phyloP scores from a whole-genome alignment of 345 rosid species.

The Salix suchowensis region DNA sequence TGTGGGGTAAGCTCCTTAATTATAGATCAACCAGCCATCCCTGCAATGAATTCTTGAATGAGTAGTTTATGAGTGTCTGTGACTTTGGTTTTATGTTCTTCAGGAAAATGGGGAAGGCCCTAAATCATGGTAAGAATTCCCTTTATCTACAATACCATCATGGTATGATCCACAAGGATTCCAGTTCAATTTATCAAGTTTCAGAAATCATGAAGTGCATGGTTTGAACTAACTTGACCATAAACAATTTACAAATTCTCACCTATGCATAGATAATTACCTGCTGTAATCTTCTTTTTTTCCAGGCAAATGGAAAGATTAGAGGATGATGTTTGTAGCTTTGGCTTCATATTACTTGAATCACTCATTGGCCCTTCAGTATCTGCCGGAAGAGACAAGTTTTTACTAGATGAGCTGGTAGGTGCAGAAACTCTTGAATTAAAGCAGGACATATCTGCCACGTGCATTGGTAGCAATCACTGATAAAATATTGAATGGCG shows the following conservation, averaged over 20 bases:
- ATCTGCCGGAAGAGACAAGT: slow-evolving; percentile 23
- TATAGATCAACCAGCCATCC: not conserved
- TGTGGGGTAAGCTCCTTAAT: slow-evolving; percentile 24
- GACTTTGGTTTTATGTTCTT: slow-evolving; percentile 7
- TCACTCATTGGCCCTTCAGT: slow-evolving; percentile 31
- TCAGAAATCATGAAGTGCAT: not conserved
- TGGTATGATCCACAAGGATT: not conserved
- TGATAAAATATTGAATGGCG: no score
- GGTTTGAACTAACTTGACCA: not conserved
- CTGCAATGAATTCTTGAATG: not conserved
- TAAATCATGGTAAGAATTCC: slow-evolving; percentile 30
- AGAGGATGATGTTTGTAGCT: slow-evolving; percentile 49
- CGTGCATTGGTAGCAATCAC: no score
- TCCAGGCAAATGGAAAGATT: slow-evolving; percentile 37
- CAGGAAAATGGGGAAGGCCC: slow-evolving; percentile 36
- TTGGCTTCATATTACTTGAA: slow-evolving; percentile 42
- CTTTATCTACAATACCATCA: not conserved
- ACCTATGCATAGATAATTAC: not conserved
- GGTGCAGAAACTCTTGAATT: not conserved
- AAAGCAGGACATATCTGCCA: no score
- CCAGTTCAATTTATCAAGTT: not conserved
- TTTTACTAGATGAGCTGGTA: slow-evolving; percentile 34
- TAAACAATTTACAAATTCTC: not conserved
- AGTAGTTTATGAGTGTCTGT: slow-evolving; percentile 1
- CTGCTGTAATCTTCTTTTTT: not conserved